phyloP scores from a whole-genome alignment of 1,284 basidiomycete species.

The Cryptococcus sp. region DNA sequence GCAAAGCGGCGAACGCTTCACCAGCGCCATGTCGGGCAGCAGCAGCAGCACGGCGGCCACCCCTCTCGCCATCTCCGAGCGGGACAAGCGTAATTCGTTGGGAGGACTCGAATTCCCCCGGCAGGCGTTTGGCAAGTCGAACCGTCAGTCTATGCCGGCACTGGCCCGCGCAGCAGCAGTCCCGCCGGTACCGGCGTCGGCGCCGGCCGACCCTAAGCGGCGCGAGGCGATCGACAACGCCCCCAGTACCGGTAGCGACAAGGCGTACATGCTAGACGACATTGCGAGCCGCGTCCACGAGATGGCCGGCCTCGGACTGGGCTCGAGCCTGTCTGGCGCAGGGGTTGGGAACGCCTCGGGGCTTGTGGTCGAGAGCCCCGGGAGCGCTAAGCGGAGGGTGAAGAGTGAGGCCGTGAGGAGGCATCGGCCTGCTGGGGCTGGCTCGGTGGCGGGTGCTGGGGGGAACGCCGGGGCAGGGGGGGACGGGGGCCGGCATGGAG shows the following conservation, averaged over 20 bases:
- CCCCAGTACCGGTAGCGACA: slow-evolving; percentile 13
- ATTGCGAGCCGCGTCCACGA: slow-evolving; percentile 44
- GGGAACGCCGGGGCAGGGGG: slow-evolving; percentile 6
- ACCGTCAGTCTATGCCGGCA: slow-evolving; percentile 12
- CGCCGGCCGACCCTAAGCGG: background rate
- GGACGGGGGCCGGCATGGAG: slow-evolving; percentile 3
- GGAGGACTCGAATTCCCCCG: slow-evolving; percentile 19
- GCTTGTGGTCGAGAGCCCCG: slow-evolving; percentile 8
- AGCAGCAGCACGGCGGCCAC: background rate
- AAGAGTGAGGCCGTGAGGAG: slow-evolving; percentile 18
- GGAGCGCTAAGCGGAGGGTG: slow-evolving; percentile 11
- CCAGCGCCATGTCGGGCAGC: slow-evolving; percentile 22
- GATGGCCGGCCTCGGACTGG: slow-evolving; percentile 40
- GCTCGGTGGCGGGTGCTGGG: background rate
- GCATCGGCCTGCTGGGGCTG: slow-evolving; percentile 1
- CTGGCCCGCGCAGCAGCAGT: slow-evolving; percentile 3
- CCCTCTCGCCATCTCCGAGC: background rate
- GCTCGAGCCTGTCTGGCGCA: slow-evolving; percentile 11
- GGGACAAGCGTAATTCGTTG: slow-evolving; percentile 13
- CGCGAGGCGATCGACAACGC: no score
- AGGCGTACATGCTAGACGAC: slow-evolving; percentile 20
- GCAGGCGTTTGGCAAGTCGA: slow-evolving; percentile 17
- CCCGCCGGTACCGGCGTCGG: background rate
- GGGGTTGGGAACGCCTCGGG: background rate
- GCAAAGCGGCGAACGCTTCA: slow-evolving; percentile 32